These are phyloP conservation scores for Cryphonectria japonica DNA, from an alignment of 2,329 filamentous ascomycete species.

Conservation along the genomic window DNA sequence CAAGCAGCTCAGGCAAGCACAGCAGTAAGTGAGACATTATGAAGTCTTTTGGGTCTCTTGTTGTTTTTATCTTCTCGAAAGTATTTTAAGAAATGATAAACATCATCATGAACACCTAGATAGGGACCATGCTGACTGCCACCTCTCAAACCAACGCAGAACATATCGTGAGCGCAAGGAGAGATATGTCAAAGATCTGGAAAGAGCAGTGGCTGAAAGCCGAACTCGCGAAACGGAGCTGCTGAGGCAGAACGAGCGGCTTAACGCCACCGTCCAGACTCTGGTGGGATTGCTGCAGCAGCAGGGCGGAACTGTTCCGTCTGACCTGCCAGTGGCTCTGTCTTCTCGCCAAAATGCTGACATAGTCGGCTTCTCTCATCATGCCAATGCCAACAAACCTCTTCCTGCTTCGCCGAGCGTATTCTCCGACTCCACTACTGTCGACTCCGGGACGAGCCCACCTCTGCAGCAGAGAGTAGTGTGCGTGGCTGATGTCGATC, in stretches of 20 bases:
- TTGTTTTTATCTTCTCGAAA: not conserved
- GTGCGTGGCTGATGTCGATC: conserved; percentile 34
- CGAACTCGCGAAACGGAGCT: conserved; percentile 33
- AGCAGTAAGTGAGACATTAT: conserved; percentile 31
- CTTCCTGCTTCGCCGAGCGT: conserved; percentile 6
- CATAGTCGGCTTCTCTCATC: not conserved
- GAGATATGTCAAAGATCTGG: conserved; percentile 36
- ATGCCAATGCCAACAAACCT: conserved; percentile 8
- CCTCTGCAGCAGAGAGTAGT: not conserved
- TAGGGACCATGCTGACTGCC: not conserved
- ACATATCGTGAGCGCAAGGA: conserved; percentile 39
- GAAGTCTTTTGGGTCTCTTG: not conserved
- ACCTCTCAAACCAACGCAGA: conserved; percentile 22
- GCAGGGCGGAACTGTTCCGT: conserved; percentile 28
- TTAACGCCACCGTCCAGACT: conserved; percentile 29
- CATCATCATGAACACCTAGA: too few species aligned
- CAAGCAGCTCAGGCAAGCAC: conserved; percentile 37
- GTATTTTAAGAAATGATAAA: not conserved
- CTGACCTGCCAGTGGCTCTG: not conserved
- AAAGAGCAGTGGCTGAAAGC: conserved; percentile 33
- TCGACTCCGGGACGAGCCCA: not conserved
- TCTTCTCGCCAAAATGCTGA: not conserved
- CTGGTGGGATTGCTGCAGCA: conserved; percentile 29
- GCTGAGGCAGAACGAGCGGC: conserved; percentile 29
- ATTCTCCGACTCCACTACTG: not conserved